Percentiles rank a stretch among this genome's conserved stretches.
Evolutionary conservation across 106 monocot genomes (phyloP).

Genomic region (Apostasia ramifera): DNA sequence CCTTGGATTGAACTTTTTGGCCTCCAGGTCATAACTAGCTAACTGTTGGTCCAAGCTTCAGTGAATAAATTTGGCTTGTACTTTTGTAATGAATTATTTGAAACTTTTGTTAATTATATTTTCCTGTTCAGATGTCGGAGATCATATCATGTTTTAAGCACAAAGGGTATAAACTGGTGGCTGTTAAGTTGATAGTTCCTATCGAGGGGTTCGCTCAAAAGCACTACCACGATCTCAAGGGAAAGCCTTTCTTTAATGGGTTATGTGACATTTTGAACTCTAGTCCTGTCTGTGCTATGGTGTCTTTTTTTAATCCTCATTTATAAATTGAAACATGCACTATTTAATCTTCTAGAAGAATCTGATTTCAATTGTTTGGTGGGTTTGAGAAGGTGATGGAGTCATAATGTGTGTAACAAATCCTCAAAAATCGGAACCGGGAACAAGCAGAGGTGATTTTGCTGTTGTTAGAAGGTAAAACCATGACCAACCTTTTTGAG

Average conservation of each 20-base stretch:
- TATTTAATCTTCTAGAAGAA: too few relatives aligned
- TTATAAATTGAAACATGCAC: not conserved
- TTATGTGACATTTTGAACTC: slow-evolving; percentile 93
- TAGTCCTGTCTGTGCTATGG: slow-evolving; percentile 96
- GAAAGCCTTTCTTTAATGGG: slow-evolving; percentile 87
- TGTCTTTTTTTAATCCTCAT: slow-evolving; percentile 17
- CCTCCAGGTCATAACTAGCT: too few relatives aligned
- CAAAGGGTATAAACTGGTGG: slow-evolving; percentile 90
- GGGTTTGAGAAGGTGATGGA: slow-evolving; percentile 99
- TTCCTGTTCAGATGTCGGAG: slow-evolving; percentile 63
- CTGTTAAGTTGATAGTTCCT: slow-evolving; percentile 78
- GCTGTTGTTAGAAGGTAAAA: slow-evolving; percentile 91
- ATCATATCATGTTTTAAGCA: slow-evolving; percentile 89
- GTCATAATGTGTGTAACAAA: slow-evolving; percentile 93
- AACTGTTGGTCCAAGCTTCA: too few relatives aligned
- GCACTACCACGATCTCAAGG: slow-evolving; percentile 96
- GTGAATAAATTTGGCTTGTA: not conserved
- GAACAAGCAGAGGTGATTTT: slow-evolving; percentile 90
- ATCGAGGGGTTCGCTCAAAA: slow-evolving; percentile 88
- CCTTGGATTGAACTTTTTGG: too few relatives aligned
- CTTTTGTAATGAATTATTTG: not conserved
- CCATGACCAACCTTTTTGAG: not conserved
- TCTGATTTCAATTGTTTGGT: not conserved
- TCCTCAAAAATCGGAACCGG: slow-evolving; percentile 87
- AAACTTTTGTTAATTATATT: not conserved